These are phyloP conservation scores for Meyerozyma elateridarum DNA, from an alignment of 1,139 yeast species.

Conservation along the genomic window DNA sequence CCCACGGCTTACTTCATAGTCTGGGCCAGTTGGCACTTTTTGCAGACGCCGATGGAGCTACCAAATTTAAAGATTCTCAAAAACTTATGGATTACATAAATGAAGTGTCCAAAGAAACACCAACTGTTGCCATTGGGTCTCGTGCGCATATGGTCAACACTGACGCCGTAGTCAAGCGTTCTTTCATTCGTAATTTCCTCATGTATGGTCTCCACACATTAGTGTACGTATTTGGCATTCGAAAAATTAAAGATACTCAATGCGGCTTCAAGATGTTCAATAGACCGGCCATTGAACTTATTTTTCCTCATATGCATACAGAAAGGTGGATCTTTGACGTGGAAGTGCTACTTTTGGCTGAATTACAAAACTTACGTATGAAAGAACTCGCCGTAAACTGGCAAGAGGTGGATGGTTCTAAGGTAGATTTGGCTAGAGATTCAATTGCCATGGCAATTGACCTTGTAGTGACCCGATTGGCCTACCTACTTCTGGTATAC, in stretches of 20 bases:
- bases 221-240: conserved; percentile 83
- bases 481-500: conserved; percentile 81
- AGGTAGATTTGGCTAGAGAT: conserved; percentile 87
- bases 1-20: conserved; percentile 80
- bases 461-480: conserved; percentile 83
- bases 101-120: conserved; percentile 16
- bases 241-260: conserved; percentile 86
- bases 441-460: conserved; percentile 95
- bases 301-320: conserved; percentile 91
- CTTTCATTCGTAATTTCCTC: conserved; percentile 79
- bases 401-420: conserved; percentile 96
- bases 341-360: conserved; percentile 79
- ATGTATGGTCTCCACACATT: conserved; percentile 91
- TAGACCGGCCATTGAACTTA: conserved; percentile 52
- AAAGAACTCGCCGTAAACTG: conserved; percentile 84
- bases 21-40: conserved; percentile 74
- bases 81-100: conserved; percentile 46
- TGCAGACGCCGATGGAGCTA: conserved; percentile 98
- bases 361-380: conserved; percentile 61
- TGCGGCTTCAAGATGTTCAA: conserved; percentile 96
- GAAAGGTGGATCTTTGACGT: conserved; percentile 99
- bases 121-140: conserved; percentile 82
- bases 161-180: conserved; percentile 91
- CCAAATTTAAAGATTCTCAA: conserved; percentile 66
- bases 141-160: conserved; percentile 96